Evolutionary conservation across 768 basidiomycete genomes (phyloP).

Genomic region (Hygrophoropsis aurantiaca): DNA sequence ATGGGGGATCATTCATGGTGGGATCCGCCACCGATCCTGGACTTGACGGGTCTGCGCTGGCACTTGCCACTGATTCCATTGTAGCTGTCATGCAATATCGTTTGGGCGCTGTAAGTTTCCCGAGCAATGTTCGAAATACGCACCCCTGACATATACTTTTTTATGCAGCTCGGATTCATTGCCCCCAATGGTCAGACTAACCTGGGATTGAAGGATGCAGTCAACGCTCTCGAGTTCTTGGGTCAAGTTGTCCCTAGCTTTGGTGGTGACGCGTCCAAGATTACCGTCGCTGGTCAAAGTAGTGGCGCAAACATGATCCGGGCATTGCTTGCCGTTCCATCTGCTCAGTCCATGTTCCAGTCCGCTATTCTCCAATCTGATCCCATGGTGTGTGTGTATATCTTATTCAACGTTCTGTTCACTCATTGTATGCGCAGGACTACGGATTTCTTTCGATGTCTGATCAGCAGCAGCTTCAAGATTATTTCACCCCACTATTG

Average conservation of each 20-base stretch:
- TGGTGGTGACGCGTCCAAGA: constrained; percentile 61
- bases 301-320: constrained; percentile 78
- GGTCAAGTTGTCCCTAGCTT: constrained; percentile 57
- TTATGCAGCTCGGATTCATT: constrained; percentile 68
- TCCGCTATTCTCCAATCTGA: constrained; percentile 85
- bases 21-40: constrained; percentile 74
- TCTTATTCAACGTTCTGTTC: not conserved
- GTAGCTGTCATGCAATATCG: constrained; percentile 85
- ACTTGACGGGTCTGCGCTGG: constrained; percentile 76
- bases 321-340: constrained; percentile 70
- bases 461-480: constrained; percentile 56
- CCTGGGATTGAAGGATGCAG: constrained; percentile 66
- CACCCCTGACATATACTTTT: not conserved
- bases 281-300: constrained; percentile 83
- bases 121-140: constrained; percentile 4
- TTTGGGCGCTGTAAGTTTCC: constrained; percentile 62
- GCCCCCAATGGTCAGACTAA: constrained; percentile 71
- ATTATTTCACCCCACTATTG: constrained; percentile 47
- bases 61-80: constrained; percentile 67
- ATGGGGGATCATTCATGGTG: constrained; percentile 77
- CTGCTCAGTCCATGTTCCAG: constrained; percentile 69
- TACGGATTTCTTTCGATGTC: constrained; percentile 63
- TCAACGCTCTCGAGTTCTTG: constrained; percentile 66
- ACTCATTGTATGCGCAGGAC: constrained; percentile 42
- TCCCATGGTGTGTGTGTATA: constrained; percentile 60